Evolutionary conservation across 2,329 filamentous ascomycete species (phyloP), one percentile per base, ranked within the genome.

Genomic region (Fusarium sp.): DNA sequence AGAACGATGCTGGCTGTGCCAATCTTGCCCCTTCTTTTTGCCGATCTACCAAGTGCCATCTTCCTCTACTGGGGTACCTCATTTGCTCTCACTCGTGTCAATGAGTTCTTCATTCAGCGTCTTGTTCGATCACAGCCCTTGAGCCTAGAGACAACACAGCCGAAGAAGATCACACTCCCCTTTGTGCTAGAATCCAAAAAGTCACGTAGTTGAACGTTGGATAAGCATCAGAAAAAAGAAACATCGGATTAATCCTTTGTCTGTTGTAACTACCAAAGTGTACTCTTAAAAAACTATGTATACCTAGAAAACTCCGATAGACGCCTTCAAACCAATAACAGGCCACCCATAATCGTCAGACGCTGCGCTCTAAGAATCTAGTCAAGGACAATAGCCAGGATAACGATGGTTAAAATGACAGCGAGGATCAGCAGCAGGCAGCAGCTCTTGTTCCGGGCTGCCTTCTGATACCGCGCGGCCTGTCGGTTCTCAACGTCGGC

Each of bases 401-500:
- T 85, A 44, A 99, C 91, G 72, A 99, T 94, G 5, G 94, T 92
- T 75, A 98, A 80, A 62, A 99, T 96, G 47, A 99, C 88, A 2
- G 92, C 91, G 76, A 99, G 79, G 63, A 99, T 95, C 51, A 99
- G 81, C 75, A 99, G 81, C 77, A 99, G 82, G 78, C 94, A 98
- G 79, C 95, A 99, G 40, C 93, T 93, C 85, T 97, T 98, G 81
- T 94, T 96, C 70, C 97, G 88, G 28, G 96, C 96, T 66, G 94
- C 94, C 87, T 94, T 97, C 84, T 99, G 97, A 80, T 98, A 97
- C 74, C 94, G 86, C 68, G 92, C 94, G 19, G 96, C 96, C 74
- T 92, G 91, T 67, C 93, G 88, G 73, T 97, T 85, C 81, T 99
- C 95, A 58, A 90, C 81, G 78, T 98, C 94, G 42, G 95, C 97